These are phyloP conservation scores for Fagus crenata DNA, from an alignment of 306 rosid species.

Conservation along the genomic window DNA sequence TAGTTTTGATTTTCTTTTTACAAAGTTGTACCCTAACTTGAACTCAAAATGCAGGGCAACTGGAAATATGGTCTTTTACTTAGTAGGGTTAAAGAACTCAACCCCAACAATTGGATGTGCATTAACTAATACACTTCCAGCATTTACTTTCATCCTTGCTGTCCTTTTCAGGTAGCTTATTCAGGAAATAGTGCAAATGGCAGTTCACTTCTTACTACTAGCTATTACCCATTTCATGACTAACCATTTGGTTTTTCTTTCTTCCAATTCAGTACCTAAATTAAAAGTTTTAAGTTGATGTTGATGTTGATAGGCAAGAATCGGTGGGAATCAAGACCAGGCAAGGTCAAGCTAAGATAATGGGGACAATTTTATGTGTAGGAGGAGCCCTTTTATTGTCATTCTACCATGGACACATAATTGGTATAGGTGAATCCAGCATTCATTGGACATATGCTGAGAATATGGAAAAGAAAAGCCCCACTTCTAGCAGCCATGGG, in stretches of 20 bases:
- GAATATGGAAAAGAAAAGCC: constrained; percentile 23
- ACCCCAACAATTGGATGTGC: constrained; percentile 70
- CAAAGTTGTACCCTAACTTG: neutral
- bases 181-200: neutral
- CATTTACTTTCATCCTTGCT: constrained; percentile 86
- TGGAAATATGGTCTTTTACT: constrained; percentile 64
- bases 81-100: constrained; percentile 60
- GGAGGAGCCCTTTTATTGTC: constrained; percentile 77
- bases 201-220: neutral
- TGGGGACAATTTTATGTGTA: constrained; percentile 69
- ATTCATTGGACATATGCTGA: constrained; percentile 71
- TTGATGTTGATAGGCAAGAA: constrained; percentile 59
- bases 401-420: constrained; percentile 66
- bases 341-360: constrained; percentile 50
- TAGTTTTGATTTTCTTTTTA: neutral
- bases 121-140: constrained; percentile 71
- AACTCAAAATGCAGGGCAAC: constrained; percentile 58
- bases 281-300: neutral
- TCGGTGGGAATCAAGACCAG: constrained; percentile 44
- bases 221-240: neutral
- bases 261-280: too few relatives aligned
- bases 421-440: constrained; percentile 51
- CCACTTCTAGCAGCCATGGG: constrained; percentile 13
- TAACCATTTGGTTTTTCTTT: too few relatives aligned
- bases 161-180: constrained; percentile 53